phyloP scores from a whole-genome alignment of 345 rosid species.

The Triadica sebifera region DNA sequence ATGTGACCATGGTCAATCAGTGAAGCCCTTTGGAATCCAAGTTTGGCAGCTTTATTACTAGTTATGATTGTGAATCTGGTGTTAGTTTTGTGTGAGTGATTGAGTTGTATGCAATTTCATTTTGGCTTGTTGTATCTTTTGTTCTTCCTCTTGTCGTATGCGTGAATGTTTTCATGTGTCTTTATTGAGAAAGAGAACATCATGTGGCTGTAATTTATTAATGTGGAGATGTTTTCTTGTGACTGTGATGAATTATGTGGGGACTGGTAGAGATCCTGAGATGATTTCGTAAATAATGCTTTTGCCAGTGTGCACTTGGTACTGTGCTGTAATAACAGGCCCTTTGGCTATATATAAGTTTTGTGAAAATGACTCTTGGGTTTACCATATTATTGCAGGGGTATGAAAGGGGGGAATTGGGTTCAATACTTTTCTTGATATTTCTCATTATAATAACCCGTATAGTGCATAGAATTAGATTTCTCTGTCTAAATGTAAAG shows the following conservation, averaged over 20 bases:
- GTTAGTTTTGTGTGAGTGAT: no score
- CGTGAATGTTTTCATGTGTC: background rate
- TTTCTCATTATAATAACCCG: background rate
- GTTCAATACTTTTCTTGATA: no score
- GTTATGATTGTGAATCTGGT: background rate
- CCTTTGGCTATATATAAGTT: background rate
- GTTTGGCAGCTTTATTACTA: background rate
- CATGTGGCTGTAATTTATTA: background rate
- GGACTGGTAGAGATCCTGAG: constrained; percentile 2
- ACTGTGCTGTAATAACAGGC: background rate
- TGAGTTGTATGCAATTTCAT: background rate
- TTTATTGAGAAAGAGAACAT: constrained; percentile 7
- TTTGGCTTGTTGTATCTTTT: background rate
- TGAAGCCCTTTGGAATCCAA: background rate
- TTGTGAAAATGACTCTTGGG: background rate
- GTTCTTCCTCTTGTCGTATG: constrained; percentile 5
- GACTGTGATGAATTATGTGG: constrained; percentile 10
- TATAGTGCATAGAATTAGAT: background rate
- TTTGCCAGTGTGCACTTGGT: background rate
- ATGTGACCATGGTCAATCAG: background rate
- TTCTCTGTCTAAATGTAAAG: background rate
- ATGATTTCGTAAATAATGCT: constrained; percentile 7
- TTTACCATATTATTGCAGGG: background rate
- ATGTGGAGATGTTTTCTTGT: background rate
- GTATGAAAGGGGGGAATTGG: background rate